phyloP scores from a whole-genome alignment of 2,329 filamentous ascomycete genomes.

The Colletotrichum destructivum region DNA sequence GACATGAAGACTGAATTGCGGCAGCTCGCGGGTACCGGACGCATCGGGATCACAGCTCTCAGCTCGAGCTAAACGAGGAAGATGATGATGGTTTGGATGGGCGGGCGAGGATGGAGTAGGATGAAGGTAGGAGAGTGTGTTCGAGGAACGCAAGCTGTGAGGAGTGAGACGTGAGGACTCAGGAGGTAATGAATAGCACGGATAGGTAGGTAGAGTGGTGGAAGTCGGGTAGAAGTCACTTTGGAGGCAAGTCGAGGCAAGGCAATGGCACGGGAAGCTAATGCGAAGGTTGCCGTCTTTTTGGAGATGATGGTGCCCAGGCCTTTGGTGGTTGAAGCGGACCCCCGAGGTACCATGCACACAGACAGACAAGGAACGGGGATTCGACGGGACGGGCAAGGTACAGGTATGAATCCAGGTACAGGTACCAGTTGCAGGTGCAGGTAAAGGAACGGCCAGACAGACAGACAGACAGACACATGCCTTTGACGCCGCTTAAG shows the following conservation, averaged over 20 bases:
- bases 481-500: background rate
- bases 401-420: conserved; percentile 19
- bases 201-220: background rate
- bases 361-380: conserved; percentile 11
- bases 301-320: conserved; percentile 14
- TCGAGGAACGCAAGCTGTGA: conserved; percentile 27
- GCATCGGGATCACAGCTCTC: conserved; percentile 41
- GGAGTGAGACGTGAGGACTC: conserved; percentile 17
- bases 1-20: conserved; percentile 42
- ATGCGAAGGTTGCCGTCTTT: conserved; percentile 8
- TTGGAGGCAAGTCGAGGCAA: conserved; percentile 15
- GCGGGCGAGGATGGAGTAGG: background rate
- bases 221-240: background rate
- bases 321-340: conserved; percentile 2
- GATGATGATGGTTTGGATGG: conserved; percentile 20
- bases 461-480: background rate
- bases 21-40: conserved; percentile 33
- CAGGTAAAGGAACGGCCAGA: conserved; percentile 19
- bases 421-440: background rate
- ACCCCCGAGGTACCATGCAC: conserved; percentile 29
- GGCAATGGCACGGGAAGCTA: conserved; percentile 5
- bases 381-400: conserved; percentile 27
- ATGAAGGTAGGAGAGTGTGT: conserved; percentile 5
- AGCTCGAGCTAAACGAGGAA: conserved; percentile 27
- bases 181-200: conserved; percentile 23